Conservation (phyloP, 73 alveolate genomes). For the Durusdinium trenchii region DNA sequence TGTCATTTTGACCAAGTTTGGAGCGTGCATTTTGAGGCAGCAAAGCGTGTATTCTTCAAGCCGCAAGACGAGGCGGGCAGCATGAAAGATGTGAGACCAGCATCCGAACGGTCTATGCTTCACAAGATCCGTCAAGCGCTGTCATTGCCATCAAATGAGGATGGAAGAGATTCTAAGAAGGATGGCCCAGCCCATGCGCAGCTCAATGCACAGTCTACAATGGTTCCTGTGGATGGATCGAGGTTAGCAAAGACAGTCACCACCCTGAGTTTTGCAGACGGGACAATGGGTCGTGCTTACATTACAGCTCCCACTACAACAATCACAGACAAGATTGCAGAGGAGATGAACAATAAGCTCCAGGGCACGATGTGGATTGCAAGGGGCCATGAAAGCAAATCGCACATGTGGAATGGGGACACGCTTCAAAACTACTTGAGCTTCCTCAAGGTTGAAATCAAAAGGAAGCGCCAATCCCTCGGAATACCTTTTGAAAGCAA, state of each 20-base stretch:
- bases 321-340: neutral
- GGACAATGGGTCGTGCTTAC: neutral
- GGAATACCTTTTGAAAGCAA: neutral
- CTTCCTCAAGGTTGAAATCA: neutral
- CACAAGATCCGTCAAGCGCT: neutral
- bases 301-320: neutral
- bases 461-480: neutral
- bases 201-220: neutral
- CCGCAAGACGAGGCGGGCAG: neutral
- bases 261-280: neutral
- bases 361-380: neutral
- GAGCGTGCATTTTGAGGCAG: neutral
- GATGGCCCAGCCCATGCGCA: neutral
- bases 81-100: neutral
- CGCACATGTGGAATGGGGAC: constrained; percentile 3
- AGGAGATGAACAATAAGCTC: constrained; percentile 15
- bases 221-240: neutral
- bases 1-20: constrained; percentile 47
- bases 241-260: neutral
- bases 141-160: neutral
- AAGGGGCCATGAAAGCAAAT: neutral
- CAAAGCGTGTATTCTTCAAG: neutral
- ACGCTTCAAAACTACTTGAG: constrained; percentile 14
- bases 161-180: neutral
- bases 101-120: neutral